Conservation (phyloP, 768 basidiomycete species). For the Pleurotus eryngii region DNA sequence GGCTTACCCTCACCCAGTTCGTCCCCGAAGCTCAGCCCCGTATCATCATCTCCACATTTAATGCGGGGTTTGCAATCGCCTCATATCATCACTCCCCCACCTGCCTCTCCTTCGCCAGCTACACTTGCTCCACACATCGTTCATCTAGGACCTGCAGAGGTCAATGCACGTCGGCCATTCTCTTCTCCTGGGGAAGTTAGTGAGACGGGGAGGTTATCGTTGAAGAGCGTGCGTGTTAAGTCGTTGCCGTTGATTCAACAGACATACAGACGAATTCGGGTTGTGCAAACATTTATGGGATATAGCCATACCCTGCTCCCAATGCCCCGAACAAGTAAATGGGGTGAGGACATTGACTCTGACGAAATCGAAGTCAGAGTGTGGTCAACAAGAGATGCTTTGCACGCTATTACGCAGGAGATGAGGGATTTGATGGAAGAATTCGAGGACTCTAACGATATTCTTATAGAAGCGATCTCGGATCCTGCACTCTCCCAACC, state of each 20-base stretch:
- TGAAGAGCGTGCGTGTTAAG: slow-evolving; percentile 42
- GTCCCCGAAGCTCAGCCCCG: slow-evolving; percentile 3
- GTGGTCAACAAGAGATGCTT: slow-evolving; percentile 54
- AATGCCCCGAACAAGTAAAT: slow-evolving; percentile 22
- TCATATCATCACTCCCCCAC: not conserved
- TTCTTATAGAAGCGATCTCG: slow-evolving; percentile 26
- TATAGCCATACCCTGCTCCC: slow-evolving; percentile 54
- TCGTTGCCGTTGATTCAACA: slow-evolving; percentile 48
- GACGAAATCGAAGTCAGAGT: slow-evolving; percentile 34
- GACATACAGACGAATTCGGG: slow-evolving; percentile 59
- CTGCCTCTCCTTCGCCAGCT: not conserved
- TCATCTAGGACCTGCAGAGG: slow-evolving; percentile 16
- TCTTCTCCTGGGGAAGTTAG: slow-evolving; percentile 19
- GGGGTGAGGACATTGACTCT: slow-evolving; percentile 22
- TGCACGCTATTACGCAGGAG: slow-evolving; percentile 52
- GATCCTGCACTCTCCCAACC: slow-evolving; percentile 12
- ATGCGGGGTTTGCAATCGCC: slow-evolving; percentile 20
- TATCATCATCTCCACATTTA: not conserved
- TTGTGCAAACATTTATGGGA: slow-evolving; percentile 62
- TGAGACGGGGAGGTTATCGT: slow-evolving; percentile 17
- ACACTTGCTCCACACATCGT: slow-evolving; percentile 7
- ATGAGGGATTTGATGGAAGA: slow-evolving; percentile 57
- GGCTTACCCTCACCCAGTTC: slow-evolving; percentile 4
- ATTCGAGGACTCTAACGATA: slow-evolving; percentile 39
- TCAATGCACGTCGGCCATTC: slow-evolving; percentile 9